A percentile compares a stretch with the other conserved stretches of the same genome.
Conservation (phyloP, 345 rosid species). For the Pistacia atlantica region DNA sequence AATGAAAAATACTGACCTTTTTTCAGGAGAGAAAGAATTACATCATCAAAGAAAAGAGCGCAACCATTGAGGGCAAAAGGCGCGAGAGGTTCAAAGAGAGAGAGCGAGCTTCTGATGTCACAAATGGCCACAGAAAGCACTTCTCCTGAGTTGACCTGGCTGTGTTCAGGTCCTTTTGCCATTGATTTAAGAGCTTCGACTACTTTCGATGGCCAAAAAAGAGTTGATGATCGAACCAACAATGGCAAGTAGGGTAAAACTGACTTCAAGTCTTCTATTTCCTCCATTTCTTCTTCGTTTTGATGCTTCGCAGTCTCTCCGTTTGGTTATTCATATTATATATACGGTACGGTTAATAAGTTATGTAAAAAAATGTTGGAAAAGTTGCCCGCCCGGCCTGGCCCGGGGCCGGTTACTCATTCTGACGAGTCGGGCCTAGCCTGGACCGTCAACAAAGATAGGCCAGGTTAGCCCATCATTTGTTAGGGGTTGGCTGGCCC, state of each 20-base stretch:
- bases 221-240: conserved; percentile 45
- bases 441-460: no score
- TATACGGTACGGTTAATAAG: no score
- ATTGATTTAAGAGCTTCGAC: conserved; percentile 63
- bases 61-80: conserved; percentile 55
- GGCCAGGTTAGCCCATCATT: no score
- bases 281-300: conserved; percentile 48
- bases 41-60: conserved; percentile 73
- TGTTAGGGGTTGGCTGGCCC: no score
- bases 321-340: neutral
- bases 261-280: conserved; percentile 52
- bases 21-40: conserved; percentile 5
- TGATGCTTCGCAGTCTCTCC: neutral
- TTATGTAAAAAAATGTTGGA: no score
- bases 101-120: conserved; percentile 53
- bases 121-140: conserved; percentile 53
- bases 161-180: conserved; percentile 61
- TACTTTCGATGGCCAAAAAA: conserved; percentile 71
- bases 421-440: no score
- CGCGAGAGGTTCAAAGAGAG: conserved; percentile 44
- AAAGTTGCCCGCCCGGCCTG: no score
- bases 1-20: neutral
- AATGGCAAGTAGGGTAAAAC: conserved; percentile 60
- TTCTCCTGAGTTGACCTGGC: conserved; percentile 69
- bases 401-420: no score